A percentile compares a stretch with the other conserved stretches of the same genome.
These are phyloP conservation scores for Plenodomus tracheiphilus DNA, from an alignment of 2,329 filamentous ascomycete species.

Conservation along the genomic window DNA sequence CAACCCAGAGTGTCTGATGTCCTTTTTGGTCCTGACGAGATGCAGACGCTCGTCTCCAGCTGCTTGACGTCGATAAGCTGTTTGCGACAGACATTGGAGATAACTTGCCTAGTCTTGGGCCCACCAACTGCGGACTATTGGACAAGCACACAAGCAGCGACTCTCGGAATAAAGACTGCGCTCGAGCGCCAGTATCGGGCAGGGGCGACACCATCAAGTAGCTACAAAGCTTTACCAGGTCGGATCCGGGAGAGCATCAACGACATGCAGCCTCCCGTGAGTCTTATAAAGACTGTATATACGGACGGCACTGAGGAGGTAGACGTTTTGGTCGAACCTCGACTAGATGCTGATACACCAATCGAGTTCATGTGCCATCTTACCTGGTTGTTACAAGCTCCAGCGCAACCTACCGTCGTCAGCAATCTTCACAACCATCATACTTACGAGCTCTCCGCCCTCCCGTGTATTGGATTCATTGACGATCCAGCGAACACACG, in stretches of 20 bases:
- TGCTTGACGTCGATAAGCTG: conserved; percentile 10
- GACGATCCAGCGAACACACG: conserved; percentile 14
- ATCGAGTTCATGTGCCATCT: conserved; percentile 15
- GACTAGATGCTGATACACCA: conserved; percentile 65
- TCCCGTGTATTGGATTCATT: conserved; percentile 16
- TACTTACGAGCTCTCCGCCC: conserved; percentile 13
- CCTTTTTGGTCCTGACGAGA: conserved; percentile 14
- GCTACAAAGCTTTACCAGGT: conserved; percentile 12
- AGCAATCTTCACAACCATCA: conserved; percentile 4
- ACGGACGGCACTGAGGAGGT: conserved; percentile 9
- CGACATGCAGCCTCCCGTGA: neutral
- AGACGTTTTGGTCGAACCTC: conserved; percentile 60
- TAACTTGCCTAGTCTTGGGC: conserved; percentile 12
- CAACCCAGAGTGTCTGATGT: conserved; percentile 3
- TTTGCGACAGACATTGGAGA: conserved; percentile 14
- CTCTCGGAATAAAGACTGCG: conserved; percentile 12
- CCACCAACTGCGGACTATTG: conserved; percentile 11
- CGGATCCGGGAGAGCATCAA: conserved; percentile 7
- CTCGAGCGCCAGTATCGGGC: conserved; percentile 16
- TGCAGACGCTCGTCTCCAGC: conserved; percentile 2
- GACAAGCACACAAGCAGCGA: conserved; percentile 4
- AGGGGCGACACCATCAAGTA: conserved; percentile 4
- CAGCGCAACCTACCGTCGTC: conserved; percentile 2
- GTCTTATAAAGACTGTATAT: conserved; percentile 15
- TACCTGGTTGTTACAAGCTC: conserved; percentile 16